phyloP scores from a whole-genome alignment of 345 rosid genomes.

The Triadica sebifera region DNA sequence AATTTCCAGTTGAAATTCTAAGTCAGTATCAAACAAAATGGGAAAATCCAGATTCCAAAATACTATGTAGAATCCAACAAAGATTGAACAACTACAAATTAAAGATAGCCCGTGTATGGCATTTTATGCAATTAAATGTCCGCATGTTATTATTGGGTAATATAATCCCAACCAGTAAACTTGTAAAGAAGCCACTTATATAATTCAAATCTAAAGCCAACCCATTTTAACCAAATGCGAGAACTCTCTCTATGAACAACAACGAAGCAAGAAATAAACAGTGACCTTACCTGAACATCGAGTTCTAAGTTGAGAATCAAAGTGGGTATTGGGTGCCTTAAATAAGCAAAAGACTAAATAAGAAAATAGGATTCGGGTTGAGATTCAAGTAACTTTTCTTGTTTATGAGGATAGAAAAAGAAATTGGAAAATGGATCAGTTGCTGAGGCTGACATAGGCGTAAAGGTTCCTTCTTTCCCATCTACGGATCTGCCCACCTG shows the following conservation, averaged over 20 bases:
- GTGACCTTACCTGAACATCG: background rate
- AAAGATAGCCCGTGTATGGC: background rate
- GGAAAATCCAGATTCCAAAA: too few species aligned
- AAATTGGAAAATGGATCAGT: background rate
- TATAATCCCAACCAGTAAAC: too few species aligned
- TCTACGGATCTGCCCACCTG: background rate
- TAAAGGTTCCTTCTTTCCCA: background rate
- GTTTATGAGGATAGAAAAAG: background rate
- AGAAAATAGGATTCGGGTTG: background rate
- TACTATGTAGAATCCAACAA: background rate
- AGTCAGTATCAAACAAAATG: too few species aligned
- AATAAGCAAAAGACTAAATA: background rate
- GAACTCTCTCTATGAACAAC: background rate
- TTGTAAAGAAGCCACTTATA: background rate
- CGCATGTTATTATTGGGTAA: background rate
- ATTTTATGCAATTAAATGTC: background rate
- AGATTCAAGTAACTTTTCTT: background rate
- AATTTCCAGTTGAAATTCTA: too few species aligned
- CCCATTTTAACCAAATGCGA: background rate
- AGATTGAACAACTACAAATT: background rate
- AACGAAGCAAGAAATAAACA: background rate
- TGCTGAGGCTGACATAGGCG: constrained; percentile 2
- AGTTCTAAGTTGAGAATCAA: background rate
- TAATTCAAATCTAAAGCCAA: too few species aligned
- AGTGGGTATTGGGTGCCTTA: background rate